phyloP scores from a whole-genome alignment of 805 yeast genomes.

The Babjeviella inositovora region DNA sequence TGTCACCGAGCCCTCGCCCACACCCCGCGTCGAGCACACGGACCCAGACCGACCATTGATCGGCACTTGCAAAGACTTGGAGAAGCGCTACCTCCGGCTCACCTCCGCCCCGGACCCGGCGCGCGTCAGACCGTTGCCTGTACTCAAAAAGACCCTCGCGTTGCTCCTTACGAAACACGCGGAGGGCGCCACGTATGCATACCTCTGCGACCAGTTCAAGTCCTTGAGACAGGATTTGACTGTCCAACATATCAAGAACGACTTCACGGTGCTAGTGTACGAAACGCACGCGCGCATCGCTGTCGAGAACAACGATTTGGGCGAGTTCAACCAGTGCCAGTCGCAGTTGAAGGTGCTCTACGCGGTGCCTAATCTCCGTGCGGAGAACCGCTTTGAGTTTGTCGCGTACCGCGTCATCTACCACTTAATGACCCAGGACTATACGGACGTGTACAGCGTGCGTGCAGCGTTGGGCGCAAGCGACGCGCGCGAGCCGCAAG shows the following conservation, averaged over 20 bases:
- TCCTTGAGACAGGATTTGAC: constrained; percentile 87
- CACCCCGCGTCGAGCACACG: constrained; percentile 3
- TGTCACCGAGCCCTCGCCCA: constrained; percentile 1
- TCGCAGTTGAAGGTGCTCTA: constrained; percentile 60
- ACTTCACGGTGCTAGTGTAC: constrained; percentile 65
- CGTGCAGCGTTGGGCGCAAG: constrained; percentile 8
- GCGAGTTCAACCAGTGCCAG: constrained; percentile 93
- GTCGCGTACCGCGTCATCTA: constrained; percentile 61
- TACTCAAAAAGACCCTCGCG: constrained; percentile 42
- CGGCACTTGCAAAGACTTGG: constrained; percentile 54
- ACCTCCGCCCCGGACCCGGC: constrained; percentile 89
- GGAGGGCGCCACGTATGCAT: constrained; percentile 45
- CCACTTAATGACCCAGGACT: constrained; percentile 56
- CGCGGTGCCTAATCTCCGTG: constrained; percentile 14
- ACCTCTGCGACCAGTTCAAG: constrained; percentile 79
- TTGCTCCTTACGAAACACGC: constrained; percentile 35
- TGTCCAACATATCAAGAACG: constrained; percentile 73
- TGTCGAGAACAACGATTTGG: constrained; percentile 66
- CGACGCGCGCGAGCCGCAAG: constrained; percentile 3
- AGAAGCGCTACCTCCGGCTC: constrained; percentile 66
- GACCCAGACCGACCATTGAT: constrained; percentile 14
- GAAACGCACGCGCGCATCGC: constrained; percentile 84
- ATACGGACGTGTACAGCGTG: constrained; percentile 32
- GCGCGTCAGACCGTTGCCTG: constrained; percentile 55
- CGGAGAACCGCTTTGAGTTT: constrained; percentile 38